phyloP scores from a whole-genome alignment of 1,284 basidiomycete genomes.

The Tylopilus sp. region DNA sequence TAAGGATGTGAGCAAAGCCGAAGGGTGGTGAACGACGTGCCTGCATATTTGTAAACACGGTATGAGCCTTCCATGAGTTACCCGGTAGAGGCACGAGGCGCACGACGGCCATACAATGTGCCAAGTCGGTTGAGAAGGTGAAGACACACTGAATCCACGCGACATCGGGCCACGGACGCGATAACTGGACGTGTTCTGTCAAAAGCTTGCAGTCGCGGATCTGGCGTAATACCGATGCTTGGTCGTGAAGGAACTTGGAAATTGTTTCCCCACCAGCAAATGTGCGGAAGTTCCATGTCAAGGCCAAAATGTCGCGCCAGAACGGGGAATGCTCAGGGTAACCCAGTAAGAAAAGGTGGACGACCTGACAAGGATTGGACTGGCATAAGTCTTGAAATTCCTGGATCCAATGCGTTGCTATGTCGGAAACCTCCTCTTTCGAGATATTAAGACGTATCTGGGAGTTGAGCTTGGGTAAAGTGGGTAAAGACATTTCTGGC shows the following conservation, averaged over 20 bases:
- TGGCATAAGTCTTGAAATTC: slow-evolving; percentile 1
- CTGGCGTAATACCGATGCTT: slow-evolving; percentile 5
- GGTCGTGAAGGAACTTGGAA: slow-evolving; percentile 22
- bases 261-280: slow-evolving; percentile 25
- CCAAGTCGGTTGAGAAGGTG: slow-evolving; percentile 2
- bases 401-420: slow-evolving; percentile 5
- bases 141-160: slow-evolving; percentile 7
- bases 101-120: slow-evolving; percentile 17
- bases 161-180: slow-evolving; percentile 1
- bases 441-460: not conserved
- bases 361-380: not conserved
- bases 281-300: slow-evolving; percentile 34
- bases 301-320: slow-evolving; percentile 29
- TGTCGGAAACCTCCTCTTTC: not conserved
- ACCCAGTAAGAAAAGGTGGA: not conserved
- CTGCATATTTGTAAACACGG: slow-evolving; percentile 47
- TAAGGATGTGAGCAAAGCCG: too few species aligned
- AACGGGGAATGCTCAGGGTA: slow-evolving; percentile 12
- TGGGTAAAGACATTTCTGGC: not conserved
- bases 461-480: not conserved
- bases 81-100: slow-evolving; percentile 19
- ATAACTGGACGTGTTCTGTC: not conserved
- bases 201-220: not conserved
- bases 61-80: slow-evolving; percentile 31
- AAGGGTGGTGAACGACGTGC: too few species aligned